Conservation (phyloP, 78 protist species). For the Dictyostelium brefeldianum region DNA sequence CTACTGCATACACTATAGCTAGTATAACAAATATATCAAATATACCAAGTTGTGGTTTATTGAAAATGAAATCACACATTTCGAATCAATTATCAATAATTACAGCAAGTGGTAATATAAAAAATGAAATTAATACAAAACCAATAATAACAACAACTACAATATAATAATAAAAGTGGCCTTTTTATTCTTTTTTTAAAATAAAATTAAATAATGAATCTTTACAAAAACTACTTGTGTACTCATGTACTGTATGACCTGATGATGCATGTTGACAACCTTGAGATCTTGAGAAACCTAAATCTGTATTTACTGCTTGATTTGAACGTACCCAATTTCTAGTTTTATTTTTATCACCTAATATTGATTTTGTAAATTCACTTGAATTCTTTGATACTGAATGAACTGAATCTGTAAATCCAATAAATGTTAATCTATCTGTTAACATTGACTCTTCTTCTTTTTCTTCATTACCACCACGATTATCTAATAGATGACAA, state of each 20-base stretch:
- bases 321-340: conserved; percentile 17
- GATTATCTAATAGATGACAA: neutral
- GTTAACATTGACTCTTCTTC: neutral
- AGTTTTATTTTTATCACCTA: neutral
- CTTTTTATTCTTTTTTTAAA: neutral
- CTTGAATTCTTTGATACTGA: neutral
- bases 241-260: conserved; percentile 39
- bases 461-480: neutral
- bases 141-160: no score
- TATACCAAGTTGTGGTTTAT: no score
- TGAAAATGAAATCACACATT: no score
- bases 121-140: no score
- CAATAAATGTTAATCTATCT: conserved; percentile 9
- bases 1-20: no score
- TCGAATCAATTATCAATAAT: no score
- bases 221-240: conserved; percentile 5
- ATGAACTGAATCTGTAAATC: conserved; percentile 72
- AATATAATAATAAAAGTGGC: no score
- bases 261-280: neutral
- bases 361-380: neutral
- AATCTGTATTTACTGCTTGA: neutral
- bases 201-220: conserved; percentile 17
- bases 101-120: no score
- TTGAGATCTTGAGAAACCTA: conserved; percentile 21
- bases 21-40: no score